Conservation (phyloP, 345 rosid species). For the Populus davidiana region DNA sequence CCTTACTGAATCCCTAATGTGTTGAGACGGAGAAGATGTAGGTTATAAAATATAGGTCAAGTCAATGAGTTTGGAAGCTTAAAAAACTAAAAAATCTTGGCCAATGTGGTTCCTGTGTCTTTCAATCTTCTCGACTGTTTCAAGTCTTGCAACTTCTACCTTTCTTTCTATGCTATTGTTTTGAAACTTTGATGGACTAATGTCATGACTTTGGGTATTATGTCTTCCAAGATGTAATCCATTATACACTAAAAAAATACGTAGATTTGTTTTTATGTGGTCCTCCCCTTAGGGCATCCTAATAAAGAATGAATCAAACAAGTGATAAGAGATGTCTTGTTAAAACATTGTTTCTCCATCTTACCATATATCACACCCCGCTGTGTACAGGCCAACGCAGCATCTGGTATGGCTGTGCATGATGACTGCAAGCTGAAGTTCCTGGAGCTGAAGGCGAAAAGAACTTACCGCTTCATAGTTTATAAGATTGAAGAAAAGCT, state of each 20-base stretch:
- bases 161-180: background rate
- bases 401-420: conserved; percentile 40
- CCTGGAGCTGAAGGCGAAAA: conserved; percentile 37
- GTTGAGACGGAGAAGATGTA: background rate
- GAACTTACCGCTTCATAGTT: conserved; percentile 32
- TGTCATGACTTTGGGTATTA: background rate
- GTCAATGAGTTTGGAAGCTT: background rate
- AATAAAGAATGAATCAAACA: background rate
- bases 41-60: background rate
- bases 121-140: background rate
- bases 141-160: background rate
- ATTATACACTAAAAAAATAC: background rate
- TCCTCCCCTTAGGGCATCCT: background rate
- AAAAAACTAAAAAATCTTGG: background rate
- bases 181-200: background rate
- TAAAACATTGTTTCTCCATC: background rate
- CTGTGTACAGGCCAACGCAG: conserved; percentile 21
- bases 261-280: background rate
- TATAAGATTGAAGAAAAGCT: conserved; percentile 42
- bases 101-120: background rate
- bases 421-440: conserved; percentile 38
- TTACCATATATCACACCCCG: background rate
- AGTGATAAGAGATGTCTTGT: background rate
- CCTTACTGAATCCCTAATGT: background rate
- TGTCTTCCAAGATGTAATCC: background rate